Conservation (phyloP, 2,329 filamentous ascomycete species). For the Colletotrichum camelliae region DNA sequence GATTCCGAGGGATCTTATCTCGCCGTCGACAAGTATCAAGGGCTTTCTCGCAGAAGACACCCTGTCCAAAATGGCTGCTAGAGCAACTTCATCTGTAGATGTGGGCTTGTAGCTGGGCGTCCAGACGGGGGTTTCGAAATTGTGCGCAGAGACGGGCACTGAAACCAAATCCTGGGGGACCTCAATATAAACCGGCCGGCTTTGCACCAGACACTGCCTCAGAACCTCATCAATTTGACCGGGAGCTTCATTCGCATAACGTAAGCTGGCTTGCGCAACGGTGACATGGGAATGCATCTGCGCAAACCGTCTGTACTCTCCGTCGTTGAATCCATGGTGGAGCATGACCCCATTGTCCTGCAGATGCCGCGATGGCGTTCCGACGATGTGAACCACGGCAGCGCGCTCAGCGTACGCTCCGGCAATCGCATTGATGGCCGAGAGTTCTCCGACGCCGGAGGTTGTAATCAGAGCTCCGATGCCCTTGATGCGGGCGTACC, state of each 20-base stretch:
- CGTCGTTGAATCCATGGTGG: constrained; percentile 61
- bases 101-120: constrained; percentile 18
- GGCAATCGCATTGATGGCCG: constrained; percentile 63
- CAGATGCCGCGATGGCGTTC: constrained; percentile 49
- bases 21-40: constrained; percentile 1
- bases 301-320: constrained; percentile 53
- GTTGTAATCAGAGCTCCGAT: constrained; percentile 59
- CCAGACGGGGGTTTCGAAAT: constrained; percentile 31
- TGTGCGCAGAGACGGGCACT: constrained; percentile 34
- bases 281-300: constrained; percentile 56
- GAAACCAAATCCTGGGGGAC: constrained; percentile 59
- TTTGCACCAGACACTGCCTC: constrained; percentile 54
- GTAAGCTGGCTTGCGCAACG: constrained; percentile 51
- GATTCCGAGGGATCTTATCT: not conserved
- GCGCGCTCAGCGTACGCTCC: constrained; percentile 63
- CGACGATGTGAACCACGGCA: constrained; percentile 63
- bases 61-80: constrained; percentile 41
- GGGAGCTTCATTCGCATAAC: constrained; percentile 48
- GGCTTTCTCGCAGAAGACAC: constrained; percentile 35
- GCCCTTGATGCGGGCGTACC: constrained; percentile 60
- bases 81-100: constrained; percentile 28
- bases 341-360: constrained; percentile 49
- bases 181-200: constrained; percentile 61
- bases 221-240: constrained; percentile 57
- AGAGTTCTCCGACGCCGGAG: constrained; percentile 64